Percentiles rank a stretch among this genome's conserved stretches.
These are phyloP conservation scores for Cinnamomum chago DNA, from an alignment of 164 flowering plant species.

Conservation along the genomic window DNA sequence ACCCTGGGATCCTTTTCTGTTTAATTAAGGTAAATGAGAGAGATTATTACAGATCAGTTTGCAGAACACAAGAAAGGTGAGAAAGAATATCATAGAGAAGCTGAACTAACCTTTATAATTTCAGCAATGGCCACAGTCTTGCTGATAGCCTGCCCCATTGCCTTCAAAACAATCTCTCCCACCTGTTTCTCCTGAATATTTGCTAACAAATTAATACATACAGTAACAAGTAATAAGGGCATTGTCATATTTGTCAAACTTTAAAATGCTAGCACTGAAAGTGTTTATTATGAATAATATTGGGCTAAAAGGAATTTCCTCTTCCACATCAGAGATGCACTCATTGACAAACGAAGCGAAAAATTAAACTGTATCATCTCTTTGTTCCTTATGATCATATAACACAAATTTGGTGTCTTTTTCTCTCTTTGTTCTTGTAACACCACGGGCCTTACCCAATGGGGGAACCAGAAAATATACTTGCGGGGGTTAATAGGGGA, in stretches of 20 bases:
- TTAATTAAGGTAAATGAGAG: background rate
- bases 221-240: background rate
- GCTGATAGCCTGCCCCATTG: slow-evolving; percentile 96
- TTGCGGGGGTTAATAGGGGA: too few species aligned
- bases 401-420: too few species aligned
- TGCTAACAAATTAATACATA: background rate
- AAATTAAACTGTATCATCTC: background rate
- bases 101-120: slow-evolving; percentile 59
- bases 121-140: slow-evolving; percentile 83
- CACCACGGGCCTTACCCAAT: too few species aligned
- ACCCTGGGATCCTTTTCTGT: slow-evolving; percentile 59
- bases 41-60: background rate
- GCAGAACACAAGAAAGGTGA: background rate
- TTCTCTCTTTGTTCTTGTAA: too few species aligned
- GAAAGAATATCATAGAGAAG: slow-evolving; percentile 1
- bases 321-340: background rate
- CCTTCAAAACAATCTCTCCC: slow-evolving; percentile 72
- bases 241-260: background rate
- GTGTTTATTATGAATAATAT: background rate
- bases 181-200: slow-evolving; percentile 51
- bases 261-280: background rate
- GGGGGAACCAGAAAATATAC: too few species aligned
- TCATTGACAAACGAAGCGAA: background rate
- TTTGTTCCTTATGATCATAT: background rate
- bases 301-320: background rate